Evolutionary conservation across 73 alveolate genomes (phyloP).

Genomic region (Paramecium primaurelia): DNA sequence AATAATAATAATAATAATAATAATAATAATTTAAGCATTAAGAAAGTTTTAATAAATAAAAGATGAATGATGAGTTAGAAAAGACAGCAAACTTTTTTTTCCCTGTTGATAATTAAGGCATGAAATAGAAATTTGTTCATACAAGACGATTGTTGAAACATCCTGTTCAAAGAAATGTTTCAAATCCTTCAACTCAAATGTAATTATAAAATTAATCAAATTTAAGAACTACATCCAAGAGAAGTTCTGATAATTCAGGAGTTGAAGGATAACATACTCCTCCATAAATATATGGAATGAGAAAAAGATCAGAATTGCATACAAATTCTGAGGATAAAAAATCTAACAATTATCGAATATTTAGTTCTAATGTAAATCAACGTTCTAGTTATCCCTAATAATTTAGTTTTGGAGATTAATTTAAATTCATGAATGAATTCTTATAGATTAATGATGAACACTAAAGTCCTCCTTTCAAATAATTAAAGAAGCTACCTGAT

Average conservation of each 20-base stretch:
- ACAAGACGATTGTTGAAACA: background rate
- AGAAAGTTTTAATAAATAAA: background rate
- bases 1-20: background rate
- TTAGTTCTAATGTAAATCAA: slow-evolving; percentile 31
- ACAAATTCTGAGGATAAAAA: slow-evolving; percentile 1
- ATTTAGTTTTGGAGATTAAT: background rate
- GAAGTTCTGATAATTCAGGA: background rate
- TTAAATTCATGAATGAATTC: background rate
- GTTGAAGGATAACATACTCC: slow-evolving; percentile 8
- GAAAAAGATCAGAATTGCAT: slow-evolving; percentile 10
- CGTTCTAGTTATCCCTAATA: slow-evolving; percentile 20
- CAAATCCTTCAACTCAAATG: slow-evolving; percentile 8
- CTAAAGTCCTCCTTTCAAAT: background rate
- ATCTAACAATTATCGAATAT: slow-evolving; percentile 26
- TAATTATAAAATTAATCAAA: background rate
- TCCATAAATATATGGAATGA: background rate
- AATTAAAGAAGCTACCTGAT: background rate
- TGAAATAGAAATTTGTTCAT: background rate
- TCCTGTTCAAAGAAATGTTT: background rate
- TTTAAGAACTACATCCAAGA: slow-evolving; percentile 7
- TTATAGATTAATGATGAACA: background rate
- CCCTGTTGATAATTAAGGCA: background rate
- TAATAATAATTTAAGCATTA: background rate
- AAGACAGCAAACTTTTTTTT: slow-evolving; percentile 34
- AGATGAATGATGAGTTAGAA: slow-evolving; percentile 1